Percentiles rank a stretch among this genome's conserved stretches.
phyloP scores from a whole-genome alignment of 1,139 yeast species.

The Lipomyces yarrowii region DNA sequence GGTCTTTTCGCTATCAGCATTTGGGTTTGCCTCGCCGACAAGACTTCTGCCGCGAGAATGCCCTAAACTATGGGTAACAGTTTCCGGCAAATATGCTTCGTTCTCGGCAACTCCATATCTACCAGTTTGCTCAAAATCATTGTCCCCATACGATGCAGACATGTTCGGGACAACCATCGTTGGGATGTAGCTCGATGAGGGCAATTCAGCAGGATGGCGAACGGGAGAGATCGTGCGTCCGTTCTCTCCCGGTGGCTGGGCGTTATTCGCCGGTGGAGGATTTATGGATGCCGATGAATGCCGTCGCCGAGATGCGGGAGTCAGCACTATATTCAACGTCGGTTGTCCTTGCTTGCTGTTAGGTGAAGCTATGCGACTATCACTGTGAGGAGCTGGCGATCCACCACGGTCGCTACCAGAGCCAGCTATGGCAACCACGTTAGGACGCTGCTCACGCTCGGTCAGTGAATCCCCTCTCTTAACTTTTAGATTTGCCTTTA shows the following conservation, averaged over 20 bases:
- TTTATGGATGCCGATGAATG: slow-evolving; percentile 3
- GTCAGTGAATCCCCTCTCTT: slow-evolving; percentile 37
- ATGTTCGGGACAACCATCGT: neutral
- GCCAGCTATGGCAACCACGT: neutral
- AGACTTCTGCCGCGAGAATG: slow-evolving; percentile 11
- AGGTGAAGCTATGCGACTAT: neutral
- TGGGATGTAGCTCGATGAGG: neutral
- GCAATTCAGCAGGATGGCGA: neutral
- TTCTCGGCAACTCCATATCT: neutral
- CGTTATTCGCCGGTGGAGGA: slow-evolving; percentile 2
- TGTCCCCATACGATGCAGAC: neutral
- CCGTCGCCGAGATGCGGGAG: slow-evolving; percentile 12
- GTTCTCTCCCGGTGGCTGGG: neutral
- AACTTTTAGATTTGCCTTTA: slow-evolving; percentile 39
- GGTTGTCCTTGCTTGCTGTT: neutral
- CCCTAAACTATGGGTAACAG: neutral
- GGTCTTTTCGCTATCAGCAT: neutral
- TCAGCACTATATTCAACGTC: slow-evolving; percentile 9
- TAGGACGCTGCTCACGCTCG: slow-evolving; percentile 34
- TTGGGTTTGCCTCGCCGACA: slow-evolving; percentile 10
- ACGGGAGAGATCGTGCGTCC: neutral
- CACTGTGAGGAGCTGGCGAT: neutral
- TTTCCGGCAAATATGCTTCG: slow-evolving; percentile 1
- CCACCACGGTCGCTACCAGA: neutral
- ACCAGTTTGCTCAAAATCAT: neutral